Percentiles rank a stretch among this genome's conserved stretches.
Conservation (phyloP, 371 early-diverging fungal genomes). For the Mucor circinelloides region DNA sequence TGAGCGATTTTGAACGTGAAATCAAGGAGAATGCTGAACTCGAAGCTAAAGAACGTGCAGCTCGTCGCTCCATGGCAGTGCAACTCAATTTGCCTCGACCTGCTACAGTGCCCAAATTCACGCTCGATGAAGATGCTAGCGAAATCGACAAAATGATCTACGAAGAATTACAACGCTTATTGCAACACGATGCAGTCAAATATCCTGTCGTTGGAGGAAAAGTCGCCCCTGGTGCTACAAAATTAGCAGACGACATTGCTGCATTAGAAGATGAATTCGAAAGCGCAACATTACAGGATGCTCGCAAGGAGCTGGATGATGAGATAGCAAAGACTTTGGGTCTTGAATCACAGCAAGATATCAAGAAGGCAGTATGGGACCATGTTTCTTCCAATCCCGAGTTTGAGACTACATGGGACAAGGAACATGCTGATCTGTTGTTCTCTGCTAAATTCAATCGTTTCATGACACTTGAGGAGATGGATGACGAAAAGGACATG, state of each 20-base stretch:
- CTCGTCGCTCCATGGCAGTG: conserved; percentile 74
- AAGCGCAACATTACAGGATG: conserved; percentile 35
- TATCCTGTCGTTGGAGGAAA: conserved; percentile 69
- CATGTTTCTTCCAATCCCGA: conserved; percentile 27
- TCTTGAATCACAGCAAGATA: conserved; percentile 22
- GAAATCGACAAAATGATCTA: conserved; percentile 52
- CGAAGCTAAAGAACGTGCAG: conserved; percentile 51
- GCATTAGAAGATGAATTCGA: conserved; percentile 59
- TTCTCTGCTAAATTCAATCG: conserved; percentile 46
- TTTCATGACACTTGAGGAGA: conserved; percentile 44
- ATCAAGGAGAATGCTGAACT: conserved; percentile 40
- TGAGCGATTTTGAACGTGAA: conserved; percentile 68
- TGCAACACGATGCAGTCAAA: conserved; percentile 70
- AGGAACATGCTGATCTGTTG: conserved; percentile 44
- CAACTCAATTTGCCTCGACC: conserved; percentile 85
- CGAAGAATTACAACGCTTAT: conserved; percentile 62
- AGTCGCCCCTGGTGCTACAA: conserved; percentile 51
- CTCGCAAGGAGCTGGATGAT: conserved; percentile 47
- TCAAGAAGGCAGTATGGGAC: conserved; percentile 45
- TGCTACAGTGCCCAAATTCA: conserved; percentile 26
- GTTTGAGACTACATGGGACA: conserved; percentile 43
- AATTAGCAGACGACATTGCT: conserved; percentile 31
- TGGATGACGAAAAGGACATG: conserved; percentile 43
- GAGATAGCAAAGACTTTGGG: conserved; percentile 33
- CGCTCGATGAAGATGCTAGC: not conserved